Conservation (phyloP, 2,329 filamentous ascomycete genomes). For the Tympanopsis confertula region DNA sequence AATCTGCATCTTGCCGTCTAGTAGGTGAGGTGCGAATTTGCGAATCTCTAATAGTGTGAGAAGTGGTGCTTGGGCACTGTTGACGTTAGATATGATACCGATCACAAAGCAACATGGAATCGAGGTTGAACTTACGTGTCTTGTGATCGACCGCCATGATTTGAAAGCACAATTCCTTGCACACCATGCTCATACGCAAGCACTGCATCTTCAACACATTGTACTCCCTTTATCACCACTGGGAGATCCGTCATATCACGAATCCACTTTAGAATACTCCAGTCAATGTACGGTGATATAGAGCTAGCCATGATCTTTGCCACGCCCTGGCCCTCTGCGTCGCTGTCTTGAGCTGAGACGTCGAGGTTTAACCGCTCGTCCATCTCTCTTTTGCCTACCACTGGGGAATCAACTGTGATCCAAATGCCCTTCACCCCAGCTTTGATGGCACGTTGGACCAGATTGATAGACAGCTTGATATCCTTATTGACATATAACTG, state of each 20-base stretch:
- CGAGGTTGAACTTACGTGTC: too few relatives aligned
- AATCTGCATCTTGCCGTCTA: constrained; percentile 5
- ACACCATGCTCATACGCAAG: constrained; percentile 2
- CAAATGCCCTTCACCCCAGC: constrained; percentile 1
- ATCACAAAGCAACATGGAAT: too few relatives aligned
- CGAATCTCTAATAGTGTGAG: constrained; percentile 4
- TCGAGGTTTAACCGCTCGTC: neutral
- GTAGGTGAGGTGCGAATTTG: constrained; percentile 5
- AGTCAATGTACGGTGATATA: constrained; percentile 2
- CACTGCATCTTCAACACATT: constrained; percentile 3
- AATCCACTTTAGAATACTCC: constrained; percentile 3
- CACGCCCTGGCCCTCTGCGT: neutral
- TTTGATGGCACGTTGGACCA: neutral
- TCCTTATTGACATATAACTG: constrained; percentile 3
- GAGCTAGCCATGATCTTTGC: neutral
- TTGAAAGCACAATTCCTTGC: constrained; percentile 2
- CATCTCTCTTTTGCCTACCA: constrained; percentile 2
- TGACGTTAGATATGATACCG: too few relatives aligned
- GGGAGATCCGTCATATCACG: constrained; percentile 3
- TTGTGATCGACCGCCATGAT: constrained; percentile 2
- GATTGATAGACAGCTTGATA: neutral
- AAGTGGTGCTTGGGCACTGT: neutral
- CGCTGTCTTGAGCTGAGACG: neutral
- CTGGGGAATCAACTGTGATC: constrained; percentile 2
- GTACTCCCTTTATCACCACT: constrained; percentile 4